Conservation (phyloP, 2,329 filamentous ascomycete genomes). For the Bipolaris gigantea region DNA sequence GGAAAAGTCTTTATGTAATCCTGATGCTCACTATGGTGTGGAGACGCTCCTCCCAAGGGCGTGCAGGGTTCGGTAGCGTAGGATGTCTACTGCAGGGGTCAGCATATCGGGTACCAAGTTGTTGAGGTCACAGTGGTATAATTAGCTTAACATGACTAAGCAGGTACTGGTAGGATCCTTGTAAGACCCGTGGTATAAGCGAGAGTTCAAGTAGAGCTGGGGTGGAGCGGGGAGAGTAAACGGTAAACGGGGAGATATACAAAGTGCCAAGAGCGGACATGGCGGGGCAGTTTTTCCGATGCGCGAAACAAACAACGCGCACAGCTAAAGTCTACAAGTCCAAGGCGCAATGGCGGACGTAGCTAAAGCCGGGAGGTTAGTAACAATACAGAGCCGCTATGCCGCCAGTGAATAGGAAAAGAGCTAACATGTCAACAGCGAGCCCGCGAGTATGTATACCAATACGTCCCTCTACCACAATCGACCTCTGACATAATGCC, state of each 20-base stretch:
- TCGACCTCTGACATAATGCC: slow-evolving; percentile 17
- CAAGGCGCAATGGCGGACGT: slow-evolving; percentile 33
- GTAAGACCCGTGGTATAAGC: not conserved
- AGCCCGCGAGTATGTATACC: slow-evolving; percentile 8
- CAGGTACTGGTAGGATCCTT: not conserved
- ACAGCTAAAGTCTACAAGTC: slow-evolving; percentile 1
- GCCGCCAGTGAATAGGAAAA: not conserved
- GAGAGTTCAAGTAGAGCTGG: not conserved
- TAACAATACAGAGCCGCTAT: not conserved
- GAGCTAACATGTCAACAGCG: slow-evolving; percentile 5
- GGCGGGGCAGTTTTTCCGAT: slow-evolving; percentile 21
- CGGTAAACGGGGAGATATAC: not conserved
- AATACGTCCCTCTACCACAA: not conserved
- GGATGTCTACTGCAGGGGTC: not conserved
- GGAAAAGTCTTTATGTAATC: slow-evolving; percentile 5
- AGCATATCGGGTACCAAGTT: slow-evolving; percentile 4
- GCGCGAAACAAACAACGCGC: slow-evolving; percentile 25
- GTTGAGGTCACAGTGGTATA: slow-evolving; percentile 9
- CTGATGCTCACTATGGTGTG: slow-evolving; percentile 1
- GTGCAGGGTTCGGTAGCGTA: slow-evolving; percentile 6
- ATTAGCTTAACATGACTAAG: not conserved
- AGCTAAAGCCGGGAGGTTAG: slow-evolving; percentile 30
- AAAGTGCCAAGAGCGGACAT: slow-evolving; percentile 13
- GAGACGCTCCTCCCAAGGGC: not conserved
- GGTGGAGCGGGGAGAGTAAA: slow-evolving; percentile 1